These are phyloP conservation scores for Didymella glomerata DNA, from an alignment of 2,329 filamentous ascomycete genomes.

Conservation along the genomic window DNA sequence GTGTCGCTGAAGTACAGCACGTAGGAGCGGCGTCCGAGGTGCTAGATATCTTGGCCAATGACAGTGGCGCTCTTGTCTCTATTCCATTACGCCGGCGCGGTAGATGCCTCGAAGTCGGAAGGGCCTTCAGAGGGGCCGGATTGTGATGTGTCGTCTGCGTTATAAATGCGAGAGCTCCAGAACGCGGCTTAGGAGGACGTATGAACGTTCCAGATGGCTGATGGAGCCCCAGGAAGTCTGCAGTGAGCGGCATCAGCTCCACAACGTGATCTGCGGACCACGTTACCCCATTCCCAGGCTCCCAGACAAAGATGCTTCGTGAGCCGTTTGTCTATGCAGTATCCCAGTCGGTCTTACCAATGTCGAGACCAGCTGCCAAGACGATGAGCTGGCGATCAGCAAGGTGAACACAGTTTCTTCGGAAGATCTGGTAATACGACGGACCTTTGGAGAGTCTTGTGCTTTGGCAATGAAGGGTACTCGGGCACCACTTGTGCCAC, in stretches of 20 bases:
- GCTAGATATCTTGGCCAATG: constrained; percentile 66
- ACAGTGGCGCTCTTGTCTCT: constrained; percentile 58
- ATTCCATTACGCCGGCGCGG: constrained; percentile 60
- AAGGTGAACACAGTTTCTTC: not conserved
- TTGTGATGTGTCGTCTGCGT: constrained; percentile 58
- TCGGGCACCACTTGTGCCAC: constrained; percentile 62
- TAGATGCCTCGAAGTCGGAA: constrained; percentile 64
- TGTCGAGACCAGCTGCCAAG: constrained; percentile 59
- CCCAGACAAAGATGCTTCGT: constrained; percentile 64
- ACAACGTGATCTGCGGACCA: constrained; percentile 61
- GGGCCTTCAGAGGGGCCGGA: constrained; percentile 54
- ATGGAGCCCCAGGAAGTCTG: constrained; percentile 67
- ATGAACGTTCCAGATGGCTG: constrained; percentile 62
- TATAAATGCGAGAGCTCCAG: constrained; percentile 60
- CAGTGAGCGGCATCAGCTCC: constrained; percentile 61
- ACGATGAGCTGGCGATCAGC: not conserved
- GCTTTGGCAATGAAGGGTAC: constrained; percentile 60
- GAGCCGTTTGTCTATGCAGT: constrained; percentile 62
- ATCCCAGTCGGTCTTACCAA: constrained; percentile 63
- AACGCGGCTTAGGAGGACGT: constrained; percentile 59
- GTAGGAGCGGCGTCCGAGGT: constrained; percentile 56
- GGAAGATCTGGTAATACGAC: constrained; percentile 63
- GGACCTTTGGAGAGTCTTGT: constrained; percentile 54
- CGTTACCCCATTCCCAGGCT: constrained; percentile 61
- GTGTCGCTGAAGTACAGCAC: constrained; percentile 66